Base-by-base conservation (phyloP, 306 rosid genomes). In the Dryas drummondii region DNA sequence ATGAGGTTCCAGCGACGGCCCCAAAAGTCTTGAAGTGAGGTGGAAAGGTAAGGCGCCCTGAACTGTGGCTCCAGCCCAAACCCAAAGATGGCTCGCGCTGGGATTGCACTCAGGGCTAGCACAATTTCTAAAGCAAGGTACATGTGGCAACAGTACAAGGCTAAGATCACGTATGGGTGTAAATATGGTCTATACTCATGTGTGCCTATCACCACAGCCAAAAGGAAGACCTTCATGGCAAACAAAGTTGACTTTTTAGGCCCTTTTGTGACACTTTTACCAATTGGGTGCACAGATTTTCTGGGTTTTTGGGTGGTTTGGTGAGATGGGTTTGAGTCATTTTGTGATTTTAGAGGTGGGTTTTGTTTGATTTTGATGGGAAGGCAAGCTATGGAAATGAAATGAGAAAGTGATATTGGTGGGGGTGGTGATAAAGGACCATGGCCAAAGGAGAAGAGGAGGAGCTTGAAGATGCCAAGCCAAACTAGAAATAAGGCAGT, bases 11-110 rank as follows among this genome's bases (percentile, higher is more conserved):
- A 94, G 48, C 97, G 74, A 3, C 80, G 89, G 10, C 97, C 91
- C 97, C 97, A 94, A 7, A 94, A 94, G 64, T 94, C 93, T 59
- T 86, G 97, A 7, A 94, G 91, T 0, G 98, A 91, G 0, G 93
- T 84, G 14, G 81, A 14, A 4, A 88, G 83, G 54, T 88, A 87
- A 0, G 97, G 97, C 64, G 90, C 86, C 12, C 88, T n/a, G 79
- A 82, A 94, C n/a, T 86, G 97, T 0, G 87, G 91, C 47, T 88
- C 92, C 0, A 93, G 62, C 68, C 86, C 82, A 5, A 82, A 80
- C 4, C 87, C 87, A 0, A 82, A 80, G 0, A 80, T 0, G 75
- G 86, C 75, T 66, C 80, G 76, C 74, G 77, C 88, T 0, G 91
- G 90, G 0, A 76, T 41, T 0, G 82, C 87, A 14, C 6, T 1